These are phyloP conservation scores for Hysterangium stoloniferum DNA, from an alignment of 768 basidiomycete species.

Conservation along the genomic window DNA sequence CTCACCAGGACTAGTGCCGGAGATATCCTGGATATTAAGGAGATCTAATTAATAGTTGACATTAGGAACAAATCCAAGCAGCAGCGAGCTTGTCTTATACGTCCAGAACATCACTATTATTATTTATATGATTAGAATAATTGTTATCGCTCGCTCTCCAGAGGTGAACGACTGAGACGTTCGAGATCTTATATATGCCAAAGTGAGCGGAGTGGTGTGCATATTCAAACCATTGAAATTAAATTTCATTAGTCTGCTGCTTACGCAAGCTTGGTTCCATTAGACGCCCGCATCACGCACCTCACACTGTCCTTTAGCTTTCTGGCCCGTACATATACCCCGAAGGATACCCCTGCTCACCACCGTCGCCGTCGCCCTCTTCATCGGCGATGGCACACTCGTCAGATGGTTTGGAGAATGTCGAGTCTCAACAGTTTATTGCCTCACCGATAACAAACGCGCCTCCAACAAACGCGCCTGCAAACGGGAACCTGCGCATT, in stretches of 20 bases:
- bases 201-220: no score
- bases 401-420: conserved; percentile 3
- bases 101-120: no score
- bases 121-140: no score
- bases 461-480: conserved; percentile 1
- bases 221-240: no score
- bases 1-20: no score
- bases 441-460: not conserved
- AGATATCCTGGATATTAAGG: no score
- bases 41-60: no score
- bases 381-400: conserved; percentile 11
- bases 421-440: not conserved
- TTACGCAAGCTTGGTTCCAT: conserved; percentile 6
- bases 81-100: no score
- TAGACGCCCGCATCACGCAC: conserved; percentile 10
- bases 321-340: not conserved
- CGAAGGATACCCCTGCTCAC: not conserved
- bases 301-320: not conserved
- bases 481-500: conserved; percentile 21
- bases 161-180: not conserved
- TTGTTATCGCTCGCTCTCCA: no score
- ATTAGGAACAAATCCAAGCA: no score
- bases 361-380: conserved; percentile 4
- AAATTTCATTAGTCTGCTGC: no score
- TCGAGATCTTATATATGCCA: not conserved